A percentile compares a stretch with the other conserved stretches of the same genome.
Conservation (phyloP, 2,329 filamentous ascomycete genomes). For the Neopestalotiopsis sp. region DNA sequence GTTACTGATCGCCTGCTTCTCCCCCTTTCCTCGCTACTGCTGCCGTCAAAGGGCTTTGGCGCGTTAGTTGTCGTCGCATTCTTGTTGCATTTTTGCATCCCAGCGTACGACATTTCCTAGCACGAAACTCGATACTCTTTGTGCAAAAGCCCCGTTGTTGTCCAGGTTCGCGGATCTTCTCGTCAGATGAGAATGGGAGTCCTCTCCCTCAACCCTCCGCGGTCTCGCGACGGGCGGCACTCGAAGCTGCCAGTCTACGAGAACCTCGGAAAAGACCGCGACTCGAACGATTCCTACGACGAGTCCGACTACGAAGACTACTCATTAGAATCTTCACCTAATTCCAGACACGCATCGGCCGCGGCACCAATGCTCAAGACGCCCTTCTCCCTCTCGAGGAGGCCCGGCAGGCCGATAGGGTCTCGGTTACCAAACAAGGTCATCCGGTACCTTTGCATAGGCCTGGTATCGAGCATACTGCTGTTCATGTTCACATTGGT, state of each 20-base stretch:
- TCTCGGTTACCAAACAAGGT: slow-evolving; percentile 75
- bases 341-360: slow-evolving; percentile 58
- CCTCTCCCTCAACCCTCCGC: slow-evolving; percentile 50
- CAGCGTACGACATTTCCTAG: background rate
- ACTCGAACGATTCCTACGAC: slow-evolving; percentile 55
- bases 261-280: slow-evolving; percentile 54
- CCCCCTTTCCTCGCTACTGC: background rate
- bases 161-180: background rate
- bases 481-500: slow-evolving; percentile 79
- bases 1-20: background rate
- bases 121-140: background rate
- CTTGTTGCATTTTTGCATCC: background rate
- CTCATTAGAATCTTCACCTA: slow-evolving; percentile 48
- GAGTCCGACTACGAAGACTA: slow-evolving; percentile 45
- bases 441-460: slow-evolving; percentile 78
- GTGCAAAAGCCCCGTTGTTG: background rate
- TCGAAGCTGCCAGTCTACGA: slow-evolving; percentile 57
- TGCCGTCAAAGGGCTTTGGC: background rate
- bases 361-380: slow-evolving; percentile 51
- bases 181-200: slow-evolving; percentile 50
- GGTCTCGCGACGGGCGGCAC: slow-evolving; percentile 47
- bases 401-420: slow-evolving; percentile 41
- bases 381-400: slow-evolving; percentile 35
- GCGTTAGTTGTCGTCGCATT: background rate
- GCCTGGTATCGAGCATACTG: slow-evolving; percentile 70